phyloP scores from a whole-genome alignment of 2,329 filamentous ascomycete genomes.

The Dactylellina parvicollis region DNA sequence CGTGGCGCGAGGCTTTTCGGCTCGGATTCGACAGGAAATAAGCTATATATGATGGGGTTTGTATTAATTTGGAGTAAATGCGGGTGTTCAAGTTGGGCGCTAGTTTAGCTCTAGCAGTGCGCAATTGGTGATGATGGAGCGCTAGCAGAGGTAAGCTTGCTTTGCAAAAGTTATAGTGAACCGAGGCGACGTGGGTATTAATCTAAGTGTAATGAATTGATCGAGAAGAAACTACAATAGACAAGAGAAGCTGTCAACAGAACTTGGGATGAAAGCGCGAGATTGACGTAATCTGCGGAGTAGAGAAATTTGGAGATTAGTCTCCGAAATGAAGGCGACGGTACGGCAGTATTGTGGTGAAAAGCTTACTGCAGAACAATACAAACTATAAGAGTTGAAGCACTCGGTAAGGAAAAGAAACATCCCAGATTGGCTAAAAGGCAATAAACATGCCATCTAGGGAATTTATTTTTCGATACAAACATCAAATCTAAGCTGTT shows the following conservation, averaged over 20 bases:
- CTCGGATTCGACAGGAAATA: slow-evolving; percentile 9
- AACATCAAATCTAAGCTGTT: neutral
- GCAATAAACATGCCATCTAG: neutral
- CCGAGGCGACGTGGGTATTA: slow-evolving; percentile 3
- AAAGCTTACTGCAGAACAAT: neutral
- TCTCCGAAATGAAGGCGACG: slow-evolving; percentile 3
- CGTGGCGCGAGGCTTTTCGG: neutral
- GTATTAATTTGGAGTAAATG: neutral
- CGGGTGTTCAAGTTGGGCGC: too few relatives aligned
- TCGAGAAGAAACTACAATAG: neutral
- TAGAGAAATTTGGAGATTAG: slow-evolving; percentile 1
- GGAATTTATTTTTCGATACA: neutral
- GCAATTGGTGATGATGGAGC: too few relatives aligned
- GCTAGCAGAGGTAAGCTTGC: too few relatives aligned
- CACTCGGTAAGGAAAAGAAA: neutral
- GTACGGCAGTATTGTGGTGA: too few relatives aligned
- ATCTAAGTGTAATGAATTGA: neutral
- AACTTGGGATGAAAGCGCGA: neutral
- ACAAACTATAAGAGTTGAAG: neutral
- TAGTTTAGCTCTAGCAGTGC: too few relatives aligned
- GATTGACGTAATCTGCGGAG: neutral
- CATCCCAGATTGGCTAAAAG: neutral
- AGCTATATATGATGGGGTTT: neutral
- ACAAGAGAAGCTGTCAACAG: neutral
- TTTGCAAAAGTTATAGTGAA: neutral